phyloP scores from a whole-genome alignment of 2,329 filamentous ascomycete species.

The Venturia oleaginea region DNA sequence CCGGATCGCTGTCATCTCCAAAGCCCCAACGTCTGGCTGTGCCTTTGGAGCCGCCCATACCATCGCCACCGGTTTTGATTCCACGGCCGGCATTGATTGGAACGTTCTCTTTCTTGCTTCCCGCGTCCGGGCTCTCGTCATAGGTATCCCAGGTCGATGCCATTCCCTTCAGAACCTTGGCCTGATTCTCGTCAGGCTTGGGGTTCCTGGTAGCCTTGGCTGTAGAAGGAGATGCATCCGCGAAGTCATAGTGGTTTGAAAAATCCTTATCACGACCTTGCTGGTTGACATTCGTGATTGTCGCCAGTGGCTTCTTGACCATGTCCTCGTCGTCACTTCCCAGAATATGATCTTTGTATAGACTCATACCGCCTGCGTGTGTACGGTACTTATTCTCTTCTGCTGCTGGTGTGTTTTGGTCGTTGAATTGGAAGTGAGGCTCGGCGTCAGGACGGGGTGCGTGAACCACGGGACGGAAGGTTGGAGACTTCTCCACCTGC shows the following conservation, averaged over 20 bases:
- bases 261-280: conserved; percentile 69
- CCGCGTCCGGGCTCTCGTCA: conserved; percentile 21
- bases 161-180: conserved; percentile 54
- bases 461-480: conserved; percentile 47
- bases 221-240: conserved; percentile 53
- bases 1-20: conserved; percentile 27
- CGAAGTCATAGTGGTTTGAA: conserved; percentile 66
- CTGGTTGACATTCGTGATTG: conserved; percentile 63
- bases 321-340: conserved; percentile 42
- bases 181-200: conserved; percentile 47
- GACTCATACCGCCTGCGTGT: conserved; percentile 57
- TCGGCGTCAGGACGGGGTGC: conserved; percentile 72
- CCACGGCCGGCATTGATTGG: conserved; percentile 17
- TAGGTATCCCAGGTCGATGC: conserved; percentile 36
- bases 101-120: conserved; percentile 20
- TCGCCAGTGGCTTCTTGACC: conserved; percentile 43
- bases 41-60: conserved; percentile 32
- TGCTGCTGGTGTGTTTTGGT: conserved; percentile 56
- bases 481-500: conserved; percentile 49
- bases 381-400: conserved; percentile 36
- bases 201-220: conserved; percentile 26
- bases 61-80: conserved; percentile 32
- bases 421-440: conserved; percentile 73
- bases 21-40: conserved; percentile 31
- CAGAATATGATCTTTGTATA: conserved; percentile 73